A percentile compares a stretch with the other conserved stretches of the same genome.
Conservation (phyloP, 2,329 filamentous ascomycete genomes). For the Microascus cirrosus region DNA sequence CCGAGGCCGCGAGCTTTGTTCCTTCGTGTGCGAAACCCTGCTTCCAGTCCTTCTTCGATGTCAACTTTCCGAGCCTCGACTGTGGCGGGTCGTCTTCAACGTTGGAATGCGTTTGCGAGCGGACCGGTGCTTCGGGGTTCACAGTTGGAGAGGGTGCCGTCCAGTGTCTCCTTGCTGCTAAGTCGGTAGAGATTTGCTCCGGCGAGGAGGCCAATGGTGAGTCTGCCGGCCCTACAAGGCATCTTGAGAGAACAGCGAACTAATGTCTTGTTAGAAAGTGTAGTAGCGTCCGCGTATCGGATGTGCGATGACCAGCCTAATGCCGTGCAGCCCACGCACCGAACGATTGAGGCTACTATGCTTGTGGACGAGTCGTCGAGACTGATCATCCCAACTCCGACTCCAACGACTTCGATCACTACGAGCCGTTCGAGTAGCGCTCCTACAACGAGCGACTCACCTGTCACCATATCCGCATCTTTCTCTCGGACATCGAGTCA, state of each 20-base stretch:
- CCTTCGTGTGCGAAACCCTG: conserved; percentile 50
- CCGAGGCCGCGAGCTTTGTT: conserved; percentile 31
- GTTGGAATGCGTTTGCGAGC: conserved; percentile 53
- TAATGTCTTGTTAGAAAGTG: background rate
- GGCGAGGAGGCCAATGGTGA: conserved; percentile 20
- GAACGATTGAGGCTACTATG: conserved; percentile 46
- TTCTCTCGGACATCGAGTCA: background rate
- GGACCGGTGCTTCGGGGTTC: conserved; percentile 46
- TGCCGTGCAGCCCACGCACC: conserved; percentile 46
- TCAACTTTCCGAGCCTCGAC: conserved; percentile 38
- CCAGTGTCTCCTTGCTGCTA: conserved; percentile 51
- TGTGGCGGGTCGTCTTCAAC: conserved; percentile 37
- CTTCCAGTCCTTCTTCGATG: conserved; percentile 49
- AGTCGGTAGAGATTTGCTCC: conserved; percentile 37
- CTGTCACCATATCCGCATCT: background rate
- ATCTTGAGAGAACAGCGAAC: background rate
- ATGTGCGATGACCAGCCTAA: conserved; percentile 44
- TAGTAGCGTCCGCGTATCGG: conserved; percentile 26
- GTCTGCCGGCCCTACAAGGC: background rate
- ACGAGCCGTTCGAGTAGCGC: background rate
- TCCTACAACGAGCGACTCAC: conserved; percentile 3
- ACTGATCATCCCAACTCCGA: background rate
- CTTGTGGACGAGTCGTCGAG: conserved; percentile 14
- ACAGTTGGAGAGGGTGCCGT: conserved; percentile 63
- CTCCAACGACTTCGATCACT: background rate